A percentile compares a stretch with the other conserved stretches of the same genome.
phyloP scores from a whole-genome alignment of 2,329 filamentous ascomycete species.

The Aspergillus sp. region DNA sequence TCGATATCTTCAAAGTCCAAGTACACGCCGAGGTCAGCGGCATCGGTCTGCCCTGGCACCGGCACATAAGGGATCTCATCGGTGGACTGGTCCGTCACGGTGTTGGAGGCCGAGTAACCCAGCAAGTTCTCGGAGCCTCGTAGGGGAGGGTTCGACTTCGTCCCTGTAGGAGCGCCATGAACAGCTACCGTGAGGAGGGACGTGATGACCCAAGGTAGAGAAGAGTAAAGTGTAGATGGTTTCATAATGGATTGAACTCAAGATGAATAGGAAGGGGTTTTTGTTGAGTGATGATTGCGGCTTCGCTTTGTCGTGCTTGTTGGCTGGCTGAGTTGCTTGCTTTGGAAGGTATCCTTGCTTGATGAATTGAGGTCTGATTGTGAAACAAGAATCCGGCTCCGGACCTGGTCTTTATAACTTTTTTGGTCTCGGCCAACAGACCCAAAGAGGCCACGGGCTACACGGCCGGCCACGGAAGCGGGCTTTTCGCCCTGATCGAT shows the following conservation, averaged over 20 bases:
- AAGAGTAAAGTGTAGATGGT: slow-evolving; percentile 3
- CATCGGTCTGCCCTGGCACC: slow-evolving; percentile 54
- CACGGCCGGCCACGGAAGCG: neutral
- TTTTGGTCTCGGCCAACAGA: neutral
- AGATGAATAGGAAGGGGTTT: neutral
- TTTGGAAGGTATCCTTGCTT: too few species aligned
- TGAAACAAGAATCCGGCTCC: neutral
- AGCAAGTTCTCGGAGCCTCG: slow-evolving; percentile 35
- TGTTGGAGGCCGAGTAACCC: slow-evolving; percentile 43
- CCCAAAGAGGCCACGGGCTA: neutral
- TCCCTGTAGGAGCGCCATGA: slow-evolving; percentile 18
- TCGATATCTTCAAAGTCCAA: slow-evolving; percentile 56
- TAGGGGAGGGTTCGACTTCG: slow-evolving; percentile 26
- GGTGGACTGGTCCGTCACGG: slow-evolving; percentile 37
- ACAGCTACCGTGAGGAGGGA: neutral
- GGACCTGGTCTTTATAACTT: neutral
- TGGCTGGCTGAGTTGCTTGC: too few species aligned
- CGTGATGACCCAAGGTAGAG: slow-evolving; percentile 1
- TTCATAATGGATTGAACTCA: slow-evolving; percentile 13
- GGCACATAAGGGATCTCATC: slow-evolving; percentile 44
- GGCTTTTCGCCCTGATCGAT: neutral
- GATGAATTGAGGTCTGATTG: neutral
- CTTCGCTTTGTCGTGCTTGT: too few species aligned
- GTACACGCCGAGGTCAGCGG: slow-evolving; percentile 53
- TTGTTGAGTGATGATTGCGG: too few species aligned